Evolutionary conservation across 2,329 filamentous ascomycete genomes (phyloP), one percentile per base, ranked within the genome.

Genomic region (Lasiodiplodia citricola): DNA sequence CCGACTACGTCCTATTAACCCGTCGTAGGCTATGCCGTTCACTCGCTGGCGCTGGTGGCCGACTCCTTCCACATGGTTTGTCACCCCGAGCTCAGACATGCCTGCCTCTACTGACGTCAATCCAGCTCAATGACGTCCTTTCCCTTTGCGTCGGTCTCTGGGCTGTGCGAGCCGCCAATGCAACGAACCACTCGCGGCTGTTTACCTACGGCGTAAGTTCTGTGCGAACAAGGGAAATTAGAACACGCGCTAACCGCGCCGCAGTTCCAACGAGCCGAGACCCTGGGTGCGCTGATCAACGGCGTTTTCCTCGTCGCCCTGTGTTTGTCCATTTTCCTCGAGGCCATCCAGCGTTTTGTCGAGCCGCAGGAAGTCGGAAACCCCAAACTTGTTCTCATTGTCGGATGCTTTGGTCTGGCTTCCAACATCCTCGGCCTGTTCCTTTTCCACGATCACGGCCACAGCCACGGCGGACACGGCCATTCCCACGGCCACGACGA

Each of bases 31-130:
- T 93, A 97, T 84, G 84, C 91, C 71, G 93, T 97, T 70, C 91
- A 94, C 77, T 98, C 96, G 21, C 87, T 99, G 74, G 96, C 96
- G 47, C 87, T 99, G 69, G 94, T 96, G 77, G 96, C 96, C 66
- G 96, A 99, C 83, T 94, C 96, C 70, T 99, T 99, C 81, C 96
- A 99, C 83, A 99, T 99, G 96, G 92, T 93, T 78, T 74, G 86
- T 80, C 62, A 64, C n/a, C 52, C 56, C 41, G 25, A 38, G 16
- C 16, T 8, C 28, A 6, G 56, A 23, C 16, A 11, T 18, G 56
- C 54, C 50, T 35, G 35, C 35, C 57, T 68, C 68, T 37, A 44
- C 73, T 74, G 69, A 74, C 68, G 67, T 51, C 25, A 66, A 21
- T 47, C 18, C 56, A 94, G 92, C 86, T 99, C 70, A 99, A 99